phyloP scores from a whole-genome alignment of 2,329 filamentous ascomycete genomes.

The Thelonectria blattea region DNA sequence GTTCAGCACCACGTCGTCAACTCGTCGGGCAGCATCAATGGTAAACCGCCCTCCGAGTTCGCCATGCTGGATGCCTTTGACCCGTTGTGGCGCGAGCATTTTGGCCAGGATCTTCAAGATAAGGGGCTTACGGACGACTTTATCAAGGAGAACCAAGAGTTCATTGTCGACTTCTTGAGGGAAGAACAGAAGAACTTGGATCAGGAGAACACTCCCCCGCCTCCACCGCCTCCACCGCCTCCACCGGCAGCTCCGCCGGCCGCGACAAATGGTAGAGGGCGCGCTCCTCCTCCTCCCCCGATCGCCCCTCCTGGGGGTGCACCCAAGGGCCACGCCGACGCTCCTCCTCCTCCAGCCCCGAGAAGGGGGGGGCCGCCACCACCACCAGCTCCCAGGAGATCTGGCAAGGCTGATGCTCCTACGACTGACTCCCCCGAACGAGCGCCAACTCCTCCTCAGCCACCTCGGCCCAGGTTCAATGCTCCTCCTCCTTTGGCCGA shows the following conservation, averaged over 20 bases:
- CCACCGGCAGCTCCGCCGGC: constrained; percentile 37
- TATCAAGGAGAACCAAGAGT: constrained; percentile 71
- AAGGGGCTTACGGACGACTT: constrained; percentile 71
- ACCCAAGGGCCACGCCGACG: constrained; percentile 18
- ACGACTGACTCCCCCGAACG: constrained; percentile 65
- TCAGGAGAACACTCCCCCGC: constrained; percentile 24
- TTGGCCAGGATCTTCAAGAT: constrained; percentile 66
- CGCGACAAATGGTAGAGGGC: constrained; percentile 42
- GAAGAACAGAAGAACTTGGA: constrained; percentile 57
- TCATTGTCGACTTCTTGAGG: constrained; percentile 69
- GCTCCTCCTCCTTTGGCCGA: constrained; percentile 89
- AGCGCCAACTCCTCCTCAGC: constrained; percentile 68
- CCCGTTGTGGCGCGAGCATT: constrained; percentile 68
- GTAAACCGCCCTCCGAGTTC: constrained; percentile 60
- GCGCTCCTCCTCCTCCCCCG: constrained; percentile 48
- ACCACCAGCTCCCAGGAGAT: constrained; percentile 61
- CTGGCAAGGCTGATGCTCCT: constrained; percentile 55
- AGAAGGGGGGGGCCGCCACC: constrained; percentile 42
- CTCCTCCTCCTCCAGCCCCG: constrained; percentile 40
- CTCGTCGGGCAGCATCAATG: constrained; percentile 56
- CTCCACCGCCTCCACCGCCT: constrained; percentile 35
- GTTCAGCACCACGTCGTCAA: constrained; percentile 45
- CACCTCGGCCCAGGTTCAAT: constrained; percentile 72
- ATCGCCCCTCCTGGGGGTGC: constrained; percentile 34
- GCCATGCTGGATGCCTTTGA: constrained; percentile 68